phyloP scores from a whole-genome alignment of 441 rosid genomes.

The Jatropha podagrica region DNA sequence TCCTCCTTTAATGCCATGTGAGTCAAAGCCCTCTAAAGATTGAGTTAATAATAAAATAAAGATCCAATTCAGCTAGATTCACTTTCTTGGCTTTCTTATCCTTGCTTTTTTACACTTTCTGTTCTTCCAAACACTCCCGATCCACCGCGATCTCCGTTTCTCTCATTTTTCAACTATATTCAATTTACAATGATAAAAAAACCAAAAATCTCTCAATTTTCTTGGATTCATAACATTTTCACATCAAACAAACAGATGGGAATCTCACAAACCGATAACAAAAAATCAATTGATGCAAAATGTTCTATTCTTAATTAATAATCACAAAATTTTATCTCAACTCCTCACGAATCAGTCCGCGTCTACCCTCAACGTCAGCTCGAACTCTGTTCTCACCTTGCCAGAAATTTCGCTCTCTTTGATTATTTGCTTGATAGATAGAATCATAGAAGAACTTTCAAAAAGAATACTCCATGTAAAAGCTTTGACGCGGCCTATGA shows the following conservation, averaged over 20 bases:
- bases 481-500: too few relatives aligned
- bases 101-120: neutral
- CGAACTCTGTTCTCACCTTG: too few relatives aligned
- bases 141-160: neutral
- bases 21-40: conserved; percentile 1
- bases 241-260: conserved; percentile 1
- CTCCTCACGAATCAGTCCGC: too few relatives aligned
- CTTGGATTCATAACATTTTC: neutral
- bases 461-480: too few relatives aligned
- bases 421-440: too few relatives aligned
- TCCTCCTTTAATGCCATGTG: conserved; percentile 42
- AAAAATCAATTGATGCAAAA: too few relatives aligned
- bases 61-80: neutral
- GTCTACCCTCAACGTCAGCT: too few relatives aligned
- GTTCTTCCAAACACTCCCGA: conserved; percentile 5
- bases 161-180: neutral
- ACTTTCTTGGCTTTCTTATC: neutral
- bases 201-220: neutral
- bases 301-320: too few relatives aligned
- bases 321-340: too few relatives aligned
- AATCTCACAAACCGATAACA: neutral
- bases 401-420: too few relatives aligned
- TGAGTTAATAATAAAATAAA: neutral
- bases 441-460: too few relatives aligned
- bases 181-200: conserved; percentile 2